phyloP scores from a whole-genome alignment of 2,329 filamentous ascomycete genomes.

The Fusarium sp. region DNA sequence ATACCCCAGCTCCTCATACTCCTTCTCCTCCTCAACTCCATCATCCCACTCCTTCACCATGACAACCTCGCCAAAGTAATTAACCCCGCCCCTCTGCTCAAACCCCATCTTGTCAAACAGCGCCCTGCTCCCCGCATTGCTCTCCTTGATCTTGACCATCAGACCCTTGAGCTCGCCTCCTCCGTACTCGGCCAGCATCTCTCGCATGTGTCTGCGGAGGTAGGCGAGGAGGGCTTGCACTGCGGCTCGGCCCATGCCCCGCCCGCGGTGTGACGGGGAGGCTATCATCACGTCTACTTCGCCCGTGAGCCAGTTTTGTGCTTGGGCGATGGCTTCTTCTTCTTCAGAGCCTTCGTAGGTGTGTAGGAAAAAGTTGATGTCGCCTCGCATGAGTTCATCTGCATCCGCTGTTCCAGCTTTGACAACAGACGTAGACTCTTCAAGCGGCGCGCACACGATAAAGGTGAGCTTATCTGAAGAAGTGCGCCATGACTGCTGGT shows the following conservation, averaged over 20 bases:
- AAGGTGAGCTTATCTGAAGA: constrained; percentile 93
- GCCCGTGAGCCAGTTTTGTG: constrained; percentile 60
- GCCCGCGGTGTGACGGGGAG: constrained; percentile 63
- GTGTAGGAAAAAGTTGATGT: constrained; percentile 85
- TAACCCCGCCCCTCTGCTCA: constrained; percentile 60
- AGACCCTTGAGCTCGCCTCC: constrained; percentile 47
- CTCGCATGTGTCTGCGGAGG: constrained; percentile 63
- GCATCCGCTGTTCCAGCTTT: constrained; percentile 64
- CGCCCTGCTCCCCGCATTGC: constrained; percentile 63
- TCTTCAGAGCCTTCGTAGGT: constrained; percentile 63
- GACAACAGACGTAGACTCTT: constrained; percentile 1
- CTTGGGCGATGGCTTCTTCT: constrained; percentile 24
- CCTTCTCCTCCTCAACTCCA: constrained; percentile 20
- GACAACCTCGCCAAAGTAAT: constrained; percentile 71
- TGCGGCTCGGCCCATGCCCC: constrained; percentile 74
- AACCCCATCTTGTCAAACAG: constrained; percentile 67
- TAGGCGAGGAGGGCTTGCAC: constrained; percentile 78
- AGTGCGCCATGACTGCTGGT: constrained; percentile 88
- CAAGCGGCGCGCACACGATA: constrained; percentile 75
- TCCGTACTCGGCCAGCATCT: constrained; percentile 64
- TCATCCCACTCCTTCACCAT: constrained; percentile 56
- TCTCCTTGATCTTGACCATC: constrained; percentile 69
- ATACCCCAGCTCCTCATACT: constrained; percentile 42
- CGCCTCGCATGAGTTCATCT: constrained; percentile 73
- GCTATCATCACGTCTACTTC: constrained; percentile 94